Evolutionary conservation across 345 rosid genomes (phyloP).

Genomic region (Salix purpurea): DNA sequence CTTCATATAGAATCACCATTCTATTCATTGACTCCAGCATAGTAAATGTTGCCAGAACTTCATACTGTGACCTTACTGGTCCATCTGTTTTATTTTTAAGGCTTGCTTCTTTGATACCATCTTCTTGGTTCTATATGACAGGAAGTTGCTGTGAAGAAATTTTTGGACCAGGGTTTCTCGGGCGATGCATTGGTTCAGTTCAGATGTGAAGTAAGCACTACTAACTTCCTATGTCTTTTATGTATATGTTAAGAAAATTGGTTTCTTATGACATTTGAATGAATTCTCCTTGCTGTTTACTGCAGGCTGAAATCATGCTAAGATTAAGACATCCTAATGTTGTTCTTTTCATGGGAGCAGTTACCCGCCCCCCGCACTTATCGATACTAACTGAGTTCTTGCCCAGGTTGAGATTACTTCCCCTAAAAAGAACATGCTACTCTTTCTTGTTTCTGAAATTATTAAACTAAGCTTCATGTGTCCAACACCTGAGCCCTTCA

Average conservation of each 20-base stretch:
- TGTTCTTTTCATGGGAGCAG: conserved; percentile 99
- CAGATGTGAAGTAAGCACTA: conserved; percentile 67
- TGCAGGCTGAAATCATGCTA: conserved; percentile 89
- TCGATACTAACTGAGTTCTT: conserved; percentile 96
- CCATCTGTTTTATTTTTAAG: not conserved
- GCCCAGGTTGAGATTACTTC: conserved; percentile 57
- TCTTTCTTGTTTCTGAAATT: not conserved
- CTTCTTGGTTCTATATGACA: conserved; percentile 29
- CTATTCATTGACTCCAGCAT: not conserved
- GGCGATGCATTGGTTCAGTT: conserved; percentile 90
- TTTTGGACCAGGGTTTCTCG: conserved; percentile 83
- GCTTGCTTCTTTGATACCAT: not conserved
- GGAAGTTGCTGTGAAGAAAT: conserved; percentile 99
- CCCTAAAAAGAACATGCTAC: not conserved
- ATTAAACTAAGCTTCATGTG: conserved; percentile 4
- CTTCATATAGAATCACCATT: not conserved
- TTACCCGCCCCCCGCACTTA: conserved; percentile 80
- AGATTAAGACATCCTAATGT: conserved; percentile 95
- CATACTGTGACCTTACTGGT: not conserved
- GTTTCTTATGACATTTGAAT: not conserved
- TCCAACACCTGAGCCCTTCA: not conserved
- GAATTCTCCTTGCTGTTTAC: conserved; percentile 9
- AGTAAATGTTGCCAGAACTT: not conserved
- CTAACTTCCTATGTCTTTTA: not conserved
- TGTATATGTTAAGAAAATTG: not conserved